phyloP scores from a whole-genome alignment of 371 early-diverging fungal species.

The Phascolomyces articulosus region DNA sequence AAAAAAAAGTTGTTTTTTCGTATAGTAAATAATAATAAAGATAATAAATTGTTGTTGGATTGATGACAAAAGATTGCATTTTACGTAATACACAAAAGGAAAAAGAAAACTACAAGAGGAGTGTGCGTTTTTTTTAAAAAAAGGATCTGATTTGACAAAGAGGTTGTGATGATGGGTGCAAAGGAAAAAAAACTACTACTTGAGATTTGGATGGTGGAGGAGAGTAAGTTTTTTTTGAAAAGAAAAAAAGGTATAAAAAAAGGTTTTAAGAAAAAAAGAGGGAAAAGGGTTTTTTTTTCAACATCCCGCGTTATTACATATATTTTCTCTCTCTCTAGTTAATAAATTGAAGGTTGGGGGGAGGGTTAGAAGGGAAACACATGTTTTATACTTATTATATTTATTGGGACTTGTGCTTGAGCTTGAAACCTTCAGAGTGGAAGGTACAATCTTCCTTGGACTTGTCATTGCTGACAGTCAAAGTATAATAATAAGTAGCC shows the following conservation, averaged over 20 bases:
- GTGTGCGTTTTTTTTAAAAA: neutral
- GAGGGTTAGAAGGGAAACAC: too few relatives aligned
- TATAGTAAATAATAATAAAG: neutral
- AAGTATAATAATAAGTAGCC: slow-evolving; percentile 18
- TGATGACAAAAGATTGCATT: slow-evolving; percentile 4
- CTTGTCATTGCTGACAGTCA: slow-evolving; percentile 13
- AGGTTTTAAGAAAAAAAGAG: too few relatives aligned
- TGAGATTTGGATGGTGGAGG: too few relatives aligned
- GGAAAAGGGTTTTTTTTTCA: too few relatives aligned
- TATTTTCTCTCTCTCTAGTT: too few relatives aligned
- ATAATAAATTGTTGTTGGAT: neutral
- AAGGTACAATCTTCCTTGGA: slow-evolving; percentile 13
- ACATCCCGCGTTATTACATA: neutral
- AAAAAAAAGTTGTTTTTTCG: too few relatives aligned
- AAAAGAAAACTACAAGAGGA: slow-evolving; percentile 1
- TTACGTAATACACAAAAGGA: slow-evolving; percentile 6
- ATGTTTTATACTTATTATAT: too few relatives aligned
- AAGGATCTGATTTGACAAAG: neutral
- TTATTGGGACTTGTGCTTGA: neutral
- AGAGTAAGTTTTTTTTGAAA: too few relatives aligned
- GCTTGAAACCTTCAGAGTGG: slow-evolving; percentile 19
- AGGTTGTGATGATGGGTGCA: neutral
- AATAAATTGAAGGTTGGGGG: too few relatives aligned
- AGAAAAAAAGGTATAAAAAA: too few relatives aligned
- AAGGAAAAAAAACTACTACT: too few relatives aligned